These are phyloP conservation scores for Rubia tinctorum DNA, from an alignment of 305 asterid species.

Conservation along the genomic window DNA sequence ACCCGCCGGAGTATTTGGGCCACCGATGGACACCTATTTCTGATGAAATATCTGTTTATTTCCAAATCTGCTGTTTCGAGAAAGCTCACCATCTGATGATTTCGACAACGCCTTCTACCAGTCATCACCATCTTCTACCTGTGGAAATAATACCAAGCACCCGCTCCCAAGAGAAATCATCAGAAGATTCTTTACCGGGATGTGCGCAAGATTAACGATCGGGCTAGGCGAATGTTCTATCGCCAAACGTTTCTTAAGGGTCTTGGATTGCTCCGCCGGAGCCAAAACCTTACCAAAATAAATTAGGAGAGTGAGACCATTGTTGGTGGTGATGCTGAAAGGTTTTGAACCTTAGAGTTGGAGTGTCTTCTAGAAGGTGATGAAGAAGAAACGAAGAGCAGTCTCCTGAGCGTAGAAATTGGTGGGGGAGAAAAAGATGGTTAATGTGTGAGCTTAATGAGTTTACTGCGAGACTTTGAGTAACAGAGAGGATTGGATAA, in stretches of 20 bases:
- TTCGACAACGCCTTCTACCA: too few relatives aligned
- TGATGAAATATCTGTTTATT: too few relatives aligned
- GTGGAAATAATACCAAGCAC: too few relatives aligned
- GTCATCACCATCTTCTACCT: too few relatives aligned
- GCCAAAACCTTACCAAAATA: conserved; percentile 35
- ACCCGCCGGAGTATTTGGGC: too few relatives aligned
- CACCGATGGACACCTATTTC: too few relatives aligned
- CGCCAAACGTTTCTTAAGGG: conserved; percentile 70
- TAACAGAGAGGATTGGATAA: conserved; percentile 22
- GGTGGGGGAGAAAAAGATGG: not conserved
- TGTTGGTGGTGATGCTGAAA: not conserved
- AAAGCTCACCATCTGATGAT: too few relatives aligned
- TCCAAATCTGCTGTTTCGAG: too few relatives aligned
- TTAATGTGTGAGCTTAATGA: not conserved
- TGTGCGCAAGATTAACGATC: conserved; percentile 92
- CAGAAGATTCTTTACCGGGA: conserved; percentile 71
- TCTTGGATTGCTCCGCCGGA: conserved; percentile 58
- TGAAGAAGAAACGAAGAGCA: conserved; percentile 30
- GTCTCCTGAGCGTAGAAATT: conserved; percentile 44
- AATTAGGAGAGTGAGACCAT: conserved; percentile 28
- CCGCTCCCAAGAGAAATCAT: too few relatives aligned
- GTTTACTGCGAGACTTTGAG: not conserved
- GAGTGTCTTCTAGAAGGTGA: conserved; percentile 15
- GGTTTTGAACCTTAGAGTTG: conserved; percentile 7
- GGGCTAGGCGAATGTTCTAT: conserved; percentile 92